Evolutionary conservation across 2,329 filamentous ascomycete species (phyloP).

Genomic region (Botryotinia convoluta): DNA sequence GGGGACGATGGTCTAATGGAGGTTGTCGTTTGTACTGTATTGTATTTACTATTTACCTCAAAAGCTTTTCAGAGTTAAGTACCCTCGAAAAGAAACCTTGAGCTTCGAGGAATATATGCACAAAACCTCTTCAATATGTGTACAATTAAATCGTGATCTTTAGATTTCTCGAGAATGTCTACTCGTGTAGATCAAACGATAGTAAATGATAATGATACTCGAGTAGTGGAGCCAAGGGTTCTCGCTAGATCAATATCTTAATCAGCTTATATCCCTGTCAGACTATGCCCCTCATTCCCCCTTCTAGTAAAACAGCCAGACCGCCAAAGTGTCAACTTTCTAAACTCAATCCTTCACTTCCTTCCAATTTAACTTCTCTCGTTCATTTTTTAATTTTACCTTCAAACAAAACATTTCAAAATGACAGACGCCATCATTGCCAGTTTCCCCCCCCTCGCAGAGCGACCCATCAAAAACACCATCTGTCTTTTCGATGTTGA

Average conservation of each 20-base stretch:
- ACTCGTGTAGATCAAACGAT: background rate
- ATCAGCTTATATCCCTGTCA: background rate
- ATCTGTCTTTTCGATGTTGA: constrained; percentile 97
- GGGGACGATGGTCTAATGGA: background rate
- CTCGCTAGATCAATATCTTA: constrained; percentile 1
- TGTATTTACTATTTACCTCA: background rate
- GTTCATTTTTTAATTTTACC: background rate
- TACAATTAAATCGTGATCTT: background rate
- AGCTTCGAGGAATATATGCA: too few species aligned
- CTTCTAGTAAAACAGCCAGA: constrained; percentile 3
- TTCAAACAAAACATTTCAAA: background rate
- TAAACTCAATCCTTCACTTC: background rate
- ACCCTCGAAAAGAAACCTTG: background rate
- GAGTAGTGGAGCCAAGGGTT: background rate
- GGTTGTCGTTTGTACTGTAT: background rate
- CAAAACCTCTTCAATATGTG: background rate
- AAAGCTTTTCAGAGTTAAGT: background rate
- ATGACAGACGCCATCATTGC: constrained; percentile 22
- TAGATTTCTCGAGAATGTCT: background rate
- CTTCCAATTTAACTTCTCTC: background rate
- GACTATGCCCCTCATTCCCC: constrained; percentile 1
- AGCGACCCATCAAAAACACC: constrained; percentile 88
- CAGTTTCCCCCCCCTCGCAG: constrained; percentile 64
- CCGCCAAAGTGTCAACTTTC: constrained; percentile 17
- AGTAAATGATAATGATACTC: background rate